Percentiles rank a stretch among this genome's conserved stretches.
Conservation (phyloP, 768 basidiomycete species). For the Multifurca ochricompacta region DNA sequence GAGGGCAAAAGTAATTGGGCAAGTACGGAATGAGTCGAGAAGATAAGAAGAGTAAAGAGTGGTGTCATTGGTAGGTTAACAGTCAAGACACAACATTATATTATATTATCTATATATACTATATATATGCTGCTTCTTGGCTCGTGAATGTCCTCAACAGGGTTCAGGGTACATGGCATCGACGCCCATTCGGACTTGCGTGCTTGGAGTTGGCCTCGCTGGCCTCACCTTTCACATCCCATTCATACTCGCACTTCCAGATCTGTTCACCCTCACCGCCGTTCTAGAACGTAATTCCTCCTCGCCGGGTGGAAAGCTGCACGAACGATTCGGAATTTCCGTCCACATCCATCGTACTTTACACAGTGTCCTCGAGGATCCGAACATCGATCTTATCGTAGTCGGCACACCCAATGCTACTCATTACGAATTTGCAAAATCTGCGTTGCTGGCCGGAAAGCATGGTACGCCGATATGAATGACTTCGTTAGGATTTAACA, state of each 20-base stretch:
- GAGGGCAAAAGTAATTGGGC: conserved; percentile 59
- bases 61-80: neutral
- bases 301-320: conserved; percentile 52
- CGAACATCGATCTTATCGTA: conserved; percentile 59
- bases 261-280: conserved; percentile 63
- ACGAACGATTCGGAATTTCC: conserved; percentile 53
- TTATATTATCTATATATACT: too few species aligned
- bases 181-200: conserved; percentile 57
- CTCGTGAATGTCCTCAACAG: too few species aligned
- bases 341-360: conserved; percentile 51
- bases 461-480: conserved; percentile 42
- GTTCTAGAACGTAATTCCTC: conserved; percentile 67
- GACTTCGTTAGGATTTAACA: neutral
- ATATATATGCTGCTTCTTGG: too few species aligned
- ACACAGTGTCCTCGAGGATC: conserved; percentile 52
- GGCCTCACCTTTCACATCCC: conserved; percentile 77
- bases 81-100: neutral
- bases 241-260: conserved; percentile 63
- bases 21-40: conserved; percentile 26
- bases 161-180: neutral
- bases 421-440: conserved; percentile 62
- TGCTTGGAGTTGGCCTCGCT: conserved; percentile 66
- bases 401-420: conserved; percentile 69
- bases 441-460: conserved; percentile 59
- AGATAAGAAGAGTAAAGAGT: conserved; percentile 9